Percentiles rank a stretch among this genome's conserved stretches.
Conservation (phyloP, 2,329 filamentous ascomycete genomes). For the Pyrenophora seminiperda region DNA sequence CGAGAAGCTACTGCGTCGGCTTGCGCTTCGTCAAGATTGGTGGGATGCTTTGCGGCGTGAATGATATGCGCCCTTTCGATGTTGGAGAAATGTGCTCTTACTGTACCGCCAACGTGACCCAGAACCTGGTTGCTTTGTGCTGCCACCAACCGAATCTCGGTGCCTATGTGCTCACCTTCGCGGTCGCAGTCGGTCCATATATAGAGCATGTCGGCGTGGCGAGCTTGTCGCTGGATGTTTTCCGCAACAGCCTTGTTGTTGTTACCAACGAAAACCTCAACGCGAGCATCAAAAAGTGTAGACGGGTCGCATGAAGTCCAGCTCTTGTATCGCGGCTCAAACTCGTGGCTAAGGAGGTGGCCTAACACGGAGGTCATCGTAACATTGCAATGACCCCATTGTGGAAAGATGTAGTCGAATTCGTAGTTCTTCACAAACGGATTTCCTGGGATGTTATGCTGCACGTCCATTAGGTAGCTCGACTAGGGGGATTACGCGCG, state of each 20-base stretch:
- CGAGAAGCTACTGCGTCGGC: conserved; percentile 85
- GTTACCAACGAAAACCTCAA: conserved; percentile 70
- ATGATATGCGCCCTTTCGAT: conserved; percentile 93
- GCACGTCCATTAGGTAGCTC: conserved; percentile 16
- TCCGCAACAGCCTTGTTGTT: conserved; percentile 78
- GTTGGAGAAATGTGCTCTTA: conserved; percentile 88
- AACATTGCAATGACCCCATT: conserved; percentile 81
- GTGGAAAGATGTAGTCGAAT: conserved; percentile 86
- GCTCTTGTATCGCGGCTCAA: conserved; percentile 73
- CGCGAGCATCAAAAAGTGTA: conserved; percentile 78
- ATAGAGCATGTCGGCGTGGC: conserved; percentile 73
- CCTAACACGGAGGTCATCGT: conserved; percentile 93
- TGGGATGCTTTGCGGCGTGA: conserved; percentile 75
- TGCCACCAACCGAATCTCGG: conserved; percentile 85
- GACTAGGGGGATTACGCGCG: background rate
- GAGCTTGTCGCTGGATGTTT: conserved; percentile 85
- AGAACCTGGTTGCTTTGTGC: conserved; percentile 74
- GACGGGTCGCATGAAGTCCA: conserved; percentile 84
- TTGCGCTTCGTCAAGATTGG: conserved; percentile 80
- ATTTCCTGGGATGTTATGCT: conserved; percentile 71
- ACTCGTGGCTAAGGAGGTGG: conserved; percentile 82
- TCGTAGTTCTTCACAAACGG: conserved; percentile 92
- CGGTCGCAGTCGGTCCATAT: conserved; percentile 99
- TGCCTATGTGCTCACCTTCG: conserved; percentile 94
- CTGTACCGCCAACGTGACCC: conserved; percentile 39